Conservation (phyloP, 1,139 yeast genomes). For the Scheffersomyces quercinus region DNA sequence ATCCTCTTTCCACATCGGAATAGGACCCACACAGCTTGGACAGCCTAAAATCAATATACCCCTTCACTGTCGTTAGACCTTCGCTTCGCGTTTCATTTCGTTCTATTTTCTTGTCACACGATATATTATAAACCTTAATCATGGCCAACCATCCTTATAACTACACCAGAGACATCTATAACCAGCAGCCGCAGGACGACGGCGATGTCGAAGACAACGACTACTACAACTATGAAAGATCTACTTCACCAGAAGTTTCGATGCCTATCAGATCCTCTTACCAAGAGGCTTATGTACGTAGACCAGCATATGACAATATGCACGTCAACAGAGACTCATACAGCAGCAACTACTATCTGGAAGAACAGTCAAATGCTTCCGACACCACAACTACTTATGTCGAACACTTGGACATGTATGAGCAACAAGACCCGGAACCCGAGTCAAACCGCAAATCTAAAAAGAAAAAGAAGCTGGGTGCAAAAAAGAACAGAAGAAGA, state of each 20-base stretch:
- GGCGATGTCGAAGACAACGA: constrained; percentile 4
- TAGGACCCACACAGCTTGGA: too few relatives aligned
- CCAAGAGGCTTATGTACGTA: too few relatives aligned
- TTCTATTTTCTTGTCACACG: too few relatives aligned
- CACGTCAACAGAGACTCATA: constrained; percentile 1
- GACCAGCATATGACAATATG: too few relatives aligned
- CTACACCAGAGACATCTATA: constrained; percentile 9
- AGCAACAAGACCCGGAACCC: constrained; percentile 3
- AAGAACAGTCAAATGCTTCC: constrained; percentile 6
- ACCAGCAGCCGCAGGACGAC: constrained; percentile 8
- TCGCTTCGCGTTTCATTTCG: too few relatives aligned
- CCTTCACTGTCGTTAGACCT: too few relatives aligned
- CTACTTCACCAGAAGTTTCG: too few relatives aligned
- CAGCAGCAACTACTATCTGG: constrained; percentile 5
- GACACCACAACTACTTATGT: constrained; percentile 11
- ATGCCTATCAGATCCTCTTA: too few relatives aligned
- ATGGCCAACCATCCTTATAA: background rate
- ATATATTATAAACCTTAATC: too few relatives aligned
- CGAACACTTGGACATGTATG: constrained; percentile 5
- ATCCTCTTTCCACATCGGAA: too few relatives aligned
- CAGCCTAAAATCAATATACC: too few relatives aligned
- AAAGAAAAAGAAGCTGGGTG: constrained; percentile 2
- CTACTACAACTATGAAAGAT: too few relatives aligned
- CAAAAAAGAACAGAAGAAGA: constrained; percentile 2
- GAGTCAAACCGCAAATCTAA: background rate